Base-by-base conservation (phyloP, 768 basidiomycete genomes). In the Tricholoma furcatifolium region DNA sequence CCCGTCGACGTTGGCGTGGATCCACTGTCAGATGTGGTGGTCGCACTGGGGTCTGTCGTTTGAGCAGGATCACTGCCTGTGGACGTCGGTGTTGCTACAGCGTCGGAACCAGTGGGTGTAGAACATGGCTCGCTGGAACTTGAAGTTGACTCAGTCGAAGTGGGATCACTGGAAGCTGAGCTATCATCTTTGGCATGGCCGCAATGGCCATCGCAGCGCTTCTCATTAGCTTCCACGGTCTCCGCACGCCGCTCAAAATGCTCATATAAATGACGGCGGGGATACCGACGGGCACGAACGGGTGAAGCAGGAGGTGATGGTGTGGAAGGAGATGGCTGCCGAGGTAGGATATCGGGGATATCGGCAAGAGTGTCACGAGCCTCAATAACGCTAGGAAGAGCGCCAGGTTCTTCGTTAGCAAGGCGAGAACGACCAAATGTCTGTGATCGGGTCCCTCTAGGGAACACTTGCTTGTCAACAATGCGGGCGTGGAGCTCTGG, bases 381-480 rank as follows among this genome's bases (percentile, higher is more conserved):
- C 58, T 71, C 65, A 56, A 64, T 59, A 44, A 59, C 53, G 50
- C 58, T 51, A 46, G 52, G 62, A 58, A 44, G 59, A 50, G 49
- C 59, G 50, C 54, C 57, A 55, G 61, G 60, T 51, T 62, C 65
- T 53, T 62, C 61, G 6, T 49, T 53, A 34, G 57, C 54, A 42
- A 70, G 60, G 50, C 68, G 68, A 56, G 68, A 60, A 39, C 66
- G 60, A 58, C 66, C 63, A 36, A 47, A 41, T 53, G 50, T 57
- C 34, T 50, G 60, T 63, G 55, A 61, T 53, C 45, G 51, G 30
- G 62, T 61, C 38, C 63, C 59, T 55, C 60, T 59, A 47, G 60
- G 55, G 31, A 54, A 41, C 36, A 56, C 50, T 43, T 62, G 63
- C 45, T 64, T 64, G 51, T 69, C 67, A 36, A 69, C 65, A 53